Evolutionary conservation across 768 basidiomycete genomes (phyloP).

Genomic region (Candolleomyces efflorescens): DNA sequence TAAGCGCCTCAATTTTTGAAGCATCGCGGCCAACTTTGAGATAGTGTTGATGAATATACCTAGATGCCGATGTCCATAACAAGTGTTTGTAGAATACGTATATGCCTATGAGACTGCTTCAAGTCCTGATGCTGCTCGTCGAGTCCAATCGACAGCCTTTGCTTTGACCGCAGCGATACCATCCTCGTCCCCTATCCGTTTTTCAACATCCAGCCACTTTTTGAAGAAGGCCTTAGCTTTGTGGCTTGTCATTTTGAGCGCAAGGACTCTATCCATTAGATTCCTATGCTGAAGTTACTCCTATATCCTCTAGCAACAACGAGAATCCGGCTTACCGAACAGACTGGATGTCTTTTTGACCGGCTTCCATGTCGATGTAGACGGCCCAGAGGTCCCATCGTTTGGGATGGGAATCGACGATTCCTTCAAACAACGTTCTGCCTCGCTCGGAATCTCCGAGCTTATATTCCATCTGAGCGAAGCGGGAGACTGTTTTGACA

Average conservation of each 20-base stretch:
- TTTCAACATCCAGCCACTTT: conserved; percentile 92
- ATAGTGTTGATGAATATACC: no score
- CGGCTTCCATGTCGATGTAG: conserved; percentile 95
- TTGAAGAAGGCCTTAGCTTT: conserved; percentile 99
- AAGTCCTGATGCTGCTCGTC: conserved; percentile 43
- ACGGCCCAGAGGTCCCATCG: conserved; percentile 94
- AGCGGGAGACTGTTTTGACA: conserved; percentile 91
- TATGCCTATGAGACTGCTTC: conserved; percentile 25
- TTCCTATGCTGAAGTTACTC: conserved; percentile 42
- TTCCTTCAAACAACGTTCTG: conserved; percentile 93
- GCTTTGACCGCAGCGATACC: conserved; percentile 79
- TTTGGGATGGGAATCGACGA: conserved; percentile 93
- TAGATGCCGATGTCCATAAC: no score
- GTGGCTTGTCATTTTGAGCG: conserved; percentile 86
- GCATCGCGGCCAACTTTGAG: no score
- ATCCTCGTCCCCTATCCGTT: conserved; percentile 80
- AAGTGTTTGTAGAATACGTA: no score
- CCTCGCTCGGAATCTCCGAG: conserved; percentile 92
- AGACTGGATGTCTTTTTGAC: conserved; percentile 72
- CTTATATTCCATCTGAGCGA: conserved; percentile 94
- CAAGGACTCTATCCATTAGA: conserved; percentile 81
- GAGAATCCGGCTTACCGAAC: conserved; percentile 49
- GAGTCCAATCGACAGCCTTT: conserved; percentile 91
- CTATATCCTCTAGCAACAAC: neutral
- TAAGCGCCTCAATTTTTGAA: neutral